Evolutionary conservation across 352 stramenopile species (phyloP).

Genomic region (Globisporangium rhizosaccharum): DNA sequence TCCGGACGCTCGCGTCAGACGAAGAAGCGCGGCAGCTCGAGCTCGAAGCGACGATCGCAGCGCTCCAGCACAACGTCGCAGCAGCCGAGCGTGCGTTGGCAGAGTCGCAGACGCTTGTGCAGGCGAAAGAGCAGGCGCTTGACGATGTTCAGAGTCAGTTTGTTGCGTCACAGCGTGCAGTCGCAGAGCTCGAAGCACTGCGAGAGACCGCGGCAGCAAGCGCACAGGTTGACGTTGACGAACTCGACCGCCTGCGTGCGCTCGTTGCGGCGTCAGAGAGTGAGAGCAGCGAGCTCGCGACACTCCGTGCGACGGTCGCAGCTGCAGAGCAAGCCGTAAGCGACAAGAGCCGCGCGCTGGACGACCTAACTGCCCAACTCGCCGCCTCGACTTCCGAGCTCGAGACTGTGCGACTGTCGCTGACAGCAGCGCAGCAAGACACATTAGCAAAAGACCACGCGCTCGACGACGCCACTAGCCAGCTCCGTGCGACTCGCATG

Average conservation of each 20-base stretch:
- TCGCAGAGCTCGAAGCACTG: conserved; percentile 3
- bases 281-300: conserved; percentile 1
- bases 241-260: conserved; percentile 5
- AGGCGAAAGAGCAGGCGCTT: conserved; percentile 7
- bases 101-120: conserved; percentile 4
- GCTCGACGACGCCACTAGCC: conserved; percentile 16
- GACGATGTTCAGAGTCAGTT: conserved; percentile 6
- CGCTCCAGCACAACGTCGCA: conserved; percentile 16
- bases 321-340: neutral
- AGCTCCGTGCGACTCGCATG: conserved; percentile 13
- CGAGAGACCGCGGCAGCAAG: no score
- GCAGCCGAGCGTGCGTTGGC: conserved; percentile 5
- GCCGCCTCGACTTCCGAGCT: neutral
- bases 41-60: conserved; percentile 15
- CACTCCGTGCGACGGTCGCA: conserved; percentile 1
- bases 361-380: neutral
- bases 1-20: conserved; percentile 46
- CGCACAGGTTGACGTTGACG: neutral
- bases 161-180: neutral
- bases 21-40: conserved; percentile 40
- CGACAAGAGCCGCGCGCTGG: conserved; percentile 7
- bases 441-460: neutral
- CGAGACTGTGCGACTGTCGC: neutral
- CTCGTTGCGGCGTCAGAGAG: neutral
- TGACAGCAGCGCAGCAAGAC: neutral